Base-by-base conservation (phyloP, 2,329 filamentous ascomycete genomes). In the Arthrinium puccinioides region DNA sequence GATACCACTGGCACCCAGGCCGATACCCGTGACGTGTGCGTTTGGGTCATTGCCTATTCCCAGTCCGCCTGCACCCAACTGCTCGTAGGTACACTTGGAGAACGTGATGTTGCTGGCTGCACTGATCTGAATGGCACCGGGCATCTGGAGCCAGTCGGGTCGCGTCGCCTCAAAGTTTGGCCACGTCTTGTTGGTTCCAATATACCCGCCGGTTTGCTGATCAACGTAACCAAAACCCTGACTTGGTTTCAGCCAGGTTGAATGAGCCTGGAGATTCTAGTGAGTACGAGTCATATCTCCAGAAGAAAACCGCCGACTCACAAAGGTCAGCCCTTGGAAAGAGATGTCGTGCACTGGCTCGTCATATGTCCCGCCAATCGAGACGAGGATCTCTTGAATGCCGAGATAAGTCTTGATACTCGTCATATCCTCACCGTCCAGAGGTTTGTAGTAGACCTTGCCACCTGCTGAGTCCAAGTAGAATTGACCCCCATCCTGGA, bases 361-460 rank as follows among this genome's bases (percentile, higher is more conserved):
- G n/a, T 21, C 13, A 11, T 33, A 33, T 4, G 31, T 16, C 20
- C 31, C 31, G n/a, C 31, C 18, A 21, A 33, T 33, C 2, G 31
- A 33, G n/a, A 33, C n/a, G 6, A 33, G 9, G 6, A 33, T 21
- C 13, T 33, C 31, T 21, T 33, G 31, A 5, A 33, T 21, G 14
- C 31, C 31, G 3, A 33, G 31, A 11, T 24, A 33, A 5, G 31
- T 33, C 4, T 33, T 21, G 6, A 33, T 6, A 9, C 18, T 33
- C 9, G 20, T 33, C 31, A 33, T 4, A 16, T 24, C 31, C 20
- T 33, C 31, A 3, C 31, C 31, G n/a, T 6, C 14, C 6, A 33
- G 31, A 11, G 31, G 31, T 21, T 33, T 33, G 31, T 33, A 33
- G 21, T 33, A 33, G 31, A 33, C 31, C 31, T 33, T 33, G 5